Evolutionary conservation across 108 stramenopile species (phyloP), one percentile per base, ranked within the genome.

Genomic region (Aurantiochytrium sp.): DNA sequence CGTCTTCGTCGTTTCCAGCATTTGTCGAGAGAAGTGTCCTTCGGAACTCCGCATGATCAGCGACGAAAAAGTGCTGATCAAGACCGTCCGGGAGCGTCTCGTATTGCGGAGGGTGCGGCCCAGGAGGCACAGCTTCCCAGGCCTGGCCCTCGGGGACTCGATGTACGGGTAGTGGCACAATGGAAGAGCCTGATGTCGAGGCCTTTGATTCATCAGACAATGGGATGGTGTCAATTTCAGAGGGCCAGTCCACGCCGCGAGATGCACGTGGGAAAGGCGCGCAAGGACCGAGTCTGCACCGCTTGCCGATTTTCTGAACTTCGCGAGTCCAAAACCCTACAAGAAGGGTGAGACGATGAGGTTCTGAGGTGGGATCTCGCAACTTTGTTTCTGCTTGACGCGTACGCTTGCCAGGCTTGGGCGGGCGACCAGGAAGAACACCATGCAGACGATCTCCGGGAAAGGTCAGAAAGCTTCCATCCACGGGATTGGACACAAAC

Each of bases 291-390:
- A 96, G 55, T 49, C 90, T 60, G 58, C 93, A 90, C 55, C 95
- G 87, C 72, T 93, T 95, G 93, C 96, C 96, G 42, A 60, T 91
- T 53, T 95, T 93, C 2, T 94, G 93, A 57, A 97, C 96, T 58
- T 92, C 87, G 88, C 95, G 72, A 58, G 95, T 96, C 96, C 96
- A 97, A 87, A 97, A 97, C 44, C 96, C 96, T 5, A 97, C 95
- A 95, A 97, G 94, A 44, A 97, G 95, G 0, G 96, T 96, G 51
- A 95, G 72, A 16, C 95, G 72, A 42, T 83, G 49, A 18, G 73
- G 23, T 8, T 23, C 60, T 72, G 18, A 12, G 8, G 42, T 23
- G 1, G 25, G 29, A 44, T 51, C 73, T 19, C 89, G 71, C 21
- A 64, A 21, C 47, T 72, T 73, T 29, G 18, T 60, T 19, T 88